phyloP scores from a whole-genome alignment of 441 rosid species.

The Pelargonium cotyledonis region DNA sequence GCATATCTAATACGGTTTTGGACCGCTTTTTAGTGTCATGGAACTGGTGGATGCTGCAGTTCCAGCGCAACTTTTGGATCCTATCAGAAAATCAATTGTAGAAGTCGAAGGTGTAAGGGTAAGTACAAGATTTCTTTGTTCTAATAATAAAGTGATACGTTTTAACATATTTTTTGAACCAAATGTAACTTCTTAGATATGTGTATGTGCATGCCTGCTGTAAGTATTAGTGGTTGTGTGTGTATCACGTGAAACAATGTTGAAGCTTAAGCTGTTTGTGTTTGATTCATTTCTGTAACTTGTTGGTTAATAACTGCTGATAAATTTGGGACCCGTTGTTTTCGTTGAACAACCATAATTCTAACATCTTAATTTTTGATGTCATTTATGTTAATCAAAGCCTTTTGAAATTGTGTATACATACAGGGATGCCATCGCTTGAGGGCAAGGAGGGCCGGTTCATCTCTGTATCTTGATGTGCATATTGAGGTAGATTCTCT shows the following conservation, averaged over 20 bases:
- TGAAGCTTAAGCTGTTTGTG: not conserved
- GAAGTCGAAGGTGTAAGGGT: constrained; percentile 85
- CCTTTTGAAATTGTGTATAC: constrained; percentile 13
- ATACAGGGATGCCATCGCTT: constrained; percentile 85
- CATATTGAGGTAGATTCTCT: constrained; percentile 73
- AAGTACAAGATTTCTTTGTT: constrained; percentile 11
- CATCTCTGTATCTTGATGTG: constrained; percentile 77
- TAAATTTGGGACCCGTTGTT: not conserved
- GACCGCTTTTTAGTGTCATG: constrained; percentile 46
- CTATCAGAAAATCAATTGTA: constrained; percentile 60
- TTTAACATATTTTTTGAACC: too few species aligned
- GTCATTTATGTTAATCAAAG: constrained; percentile 5
- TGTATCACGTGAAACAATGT: too few species aligned
- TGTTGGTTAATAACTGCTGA: too few species aligned
- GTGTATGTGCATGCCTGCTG: too few species aligned
- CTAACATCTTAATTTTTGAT: not conserved
- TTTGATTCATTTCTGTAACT: too few species aligned
- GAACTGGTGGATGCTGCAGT: constrained; percentile 97
- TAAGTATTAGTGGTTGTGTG: too few species aligned
- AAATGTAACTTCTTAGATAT: too few species aligned
- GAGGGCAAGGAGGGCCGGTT: constrained; percentile 97
- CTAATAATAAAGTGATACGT: too few species aligned
- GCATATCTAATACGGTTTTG: constrained; percentile 21
- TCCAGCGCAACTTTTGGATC: constrained; percentile 63
- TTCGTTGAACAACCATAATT: not conserved